Percentiles rank a stretch among this genome's conserved stretches.
These are phyloP conservation scores for Mercurialis annua DNA, from an alignment of 345 rosid genomes.

Conservation along the genomic window DNA sequence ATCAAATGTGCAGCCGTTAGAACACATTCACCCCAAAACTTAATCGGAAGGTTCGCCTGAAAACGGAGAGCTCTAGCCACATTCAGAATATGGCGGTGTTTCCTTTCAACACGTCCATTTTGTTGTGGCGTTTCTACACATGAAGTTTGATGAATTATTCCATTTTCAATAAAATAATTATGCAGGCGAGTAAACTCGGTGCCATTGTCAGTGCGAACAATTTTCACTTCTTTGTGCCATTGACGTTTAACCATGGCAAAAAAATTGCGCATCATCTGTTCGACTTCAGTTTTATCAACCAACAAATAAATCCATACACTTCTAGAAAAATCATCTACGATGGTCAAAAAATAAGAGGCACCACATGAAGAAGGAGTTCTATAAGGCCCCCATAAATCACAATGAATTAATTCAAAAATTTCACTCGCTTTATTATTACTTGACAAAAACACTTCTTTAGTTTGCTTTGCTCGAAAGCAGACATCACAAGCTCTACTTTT, in stretches of 20 bases:
- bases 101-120: conserved; percentile 10
- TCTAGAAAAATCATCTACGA: conserved; percentile 24
- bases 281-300: conserved; percentile 12
- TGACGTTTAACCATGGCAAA: background rate
- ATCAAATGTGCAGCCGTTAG: background rate
- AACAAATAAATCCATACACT: conserved; percentile 18
- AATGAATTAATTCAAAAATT: conserved; percentile 21
- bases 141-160: background rate
- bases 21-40: conserved; percentile 16
- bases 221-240: background rate
- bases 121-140: conserved; percentile 13
- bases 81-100: conserved; percentile 12
- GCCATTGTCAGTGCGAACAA: conserved; percentile 10
- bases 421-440: conserved; percentile 10
- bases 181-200: background rate
- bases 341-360: conserved; percentile 5
- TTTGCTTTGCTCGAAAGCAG: conserved; percentile 20
- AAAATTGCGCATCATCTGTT: background rate
- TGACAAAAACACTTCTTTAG: background rate
- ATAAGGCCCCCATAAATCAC: conserved; percentile 24
- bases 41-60: background rate
- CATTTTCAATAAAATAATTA: background rate
- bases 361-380: background rate
- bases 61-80: background rate
- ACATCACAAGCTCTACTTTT: conserved; percentile 9